Base-by-base conservation (phyloP, 768 basidiomycete genomes). In the Fistulinella prunicolor region DNA sequence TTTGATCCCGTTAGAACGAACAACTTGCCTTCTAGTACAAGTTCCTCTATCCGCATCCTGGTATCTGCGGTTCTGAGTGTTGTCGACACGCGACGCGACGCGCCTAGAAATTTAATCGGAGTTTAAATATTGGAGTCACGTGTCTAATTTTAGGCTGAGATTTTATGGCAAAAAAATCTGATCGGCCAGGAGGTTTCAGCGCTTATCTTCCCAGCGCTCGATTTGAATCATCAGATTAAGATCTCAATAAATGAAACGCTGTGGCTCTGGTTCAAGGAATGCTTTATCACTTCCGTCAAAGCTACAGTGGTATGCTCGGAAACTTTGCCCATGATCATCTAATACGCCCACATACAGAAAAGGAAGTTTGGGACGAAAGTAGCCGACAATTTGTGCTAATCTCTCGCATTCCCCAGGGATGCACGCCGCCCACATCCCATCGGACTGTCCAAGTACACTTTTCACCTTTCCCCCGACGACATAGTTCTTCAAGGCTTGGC, bases 11-110 rank as follows among this genome's bases (percentile, higher is more conserved):
- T 12, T 12, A 6, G 1, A 14, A 17, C 4, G 32, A 24, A 14
- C 36, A 23, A 48, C 66, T 28, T 58, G 81, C 91, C 93, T 68
- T 98, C 95, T 44, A 98, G 79, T 48, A 98, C 86, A 22, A 98
- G 83, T 62, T 98, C 95, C 64, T 95, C 91, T 56, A 96, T 94
- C 56, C 93, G 76, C 94, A 95, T 95, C 49, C 59, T 73, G 56
- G 36, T n/a, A 39, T 48, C 36, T 23, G 44, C 29, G 20, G 35
- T 32, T 34, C 24, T 16, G 45, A 32, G 30, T 6, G 13, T 20
- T 7, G 43, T 4, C 14, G 3, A n/a, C 30, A 56, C 65, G 61
- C 63, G 65, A 58, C 65, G 65, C 65, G 65, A 56, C 63, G 67
- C 65, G 65, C 35, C 49, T 7, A 6, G 3, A 14, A 28, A 47